Percentiles rank a stretch among this genome's conserved stretches.
These are phyloP conservation scores for Xylaria sp. DNA, from an alignment of 2,329 filamentous ascomycete genomes.

Conservation along the genomic window DNA sequence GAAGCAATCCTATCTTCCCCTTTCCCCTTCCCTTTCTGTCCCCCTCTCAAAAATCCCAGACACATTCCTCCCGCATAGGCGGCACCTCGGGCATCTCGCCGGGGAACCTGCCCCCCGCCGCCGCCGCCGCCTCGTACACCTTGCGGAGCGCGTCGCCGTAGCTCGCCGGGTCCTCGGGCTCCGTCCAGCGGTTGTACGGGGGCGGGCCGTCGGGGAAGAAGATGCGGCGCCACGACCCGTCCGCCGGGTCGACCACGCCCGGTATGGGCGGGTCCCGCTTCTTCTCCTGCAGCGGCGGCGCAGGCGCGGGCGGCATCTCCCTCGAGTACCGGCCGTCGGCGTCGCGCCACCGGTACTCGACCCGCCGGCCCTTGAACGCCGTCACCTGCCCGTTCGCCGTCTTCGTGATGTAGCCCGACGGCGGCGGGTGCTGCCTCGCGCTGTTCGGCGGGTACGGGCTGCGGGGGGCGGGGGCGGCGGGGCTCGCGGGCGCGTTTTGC, in stretches of 20 bases:
- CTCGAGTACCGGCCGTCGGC: conserved; percentile 18
- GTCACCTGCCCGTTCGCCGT: conserved; percentile 50
- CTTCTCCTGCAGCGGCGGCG: conserved; percentile 4
- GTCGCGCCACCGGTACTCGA: conserved; percentile 56
- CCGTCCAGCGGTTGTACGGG: conserved; percentile 63
- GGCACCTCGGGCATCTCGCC: conserved; percentile 78
- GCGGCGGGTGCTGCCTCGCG: conserved; percentile 47
- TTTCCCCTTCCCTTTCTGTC: background rate
- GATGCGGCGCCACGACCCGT: conserved; percentile 64
- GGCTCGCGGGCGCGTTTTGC: conserved; percentile 12
- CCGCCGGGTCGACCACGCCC: conserved; percentile 51
- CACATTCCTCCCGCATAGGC: conserved; percentile 74
- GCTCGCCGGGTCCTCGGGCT: conserved; percentile 50
- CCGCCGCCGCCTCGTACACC: conserved; percentile 66
- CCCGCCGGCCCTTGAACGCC: conserved; percentile 65
- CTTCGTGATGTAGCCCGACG: conserved; percentile 48
- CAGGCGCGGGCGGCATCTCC: conserved; percentile 2
- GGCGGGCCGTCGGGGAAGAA: conserved; percentile 76
- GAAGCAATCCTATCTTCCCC: no score
- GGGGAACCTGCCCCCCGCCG: conserved; percentile 68
- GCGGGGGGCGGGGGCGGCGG: conserved; percentile 14
- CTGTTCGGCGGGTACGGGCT: conserved; percentile 50
- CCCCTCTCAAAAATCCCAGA: conserved; percentile 67
- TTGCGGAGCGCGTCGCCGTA: conserved; percentile 64
- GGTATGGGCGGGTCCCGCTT: conserved; percentile 39